These are phyloP conservation scores for Ceratonia siliqua DNA, from an alignment of 306 rosid species.

Conservation along the genomic window DNA sequence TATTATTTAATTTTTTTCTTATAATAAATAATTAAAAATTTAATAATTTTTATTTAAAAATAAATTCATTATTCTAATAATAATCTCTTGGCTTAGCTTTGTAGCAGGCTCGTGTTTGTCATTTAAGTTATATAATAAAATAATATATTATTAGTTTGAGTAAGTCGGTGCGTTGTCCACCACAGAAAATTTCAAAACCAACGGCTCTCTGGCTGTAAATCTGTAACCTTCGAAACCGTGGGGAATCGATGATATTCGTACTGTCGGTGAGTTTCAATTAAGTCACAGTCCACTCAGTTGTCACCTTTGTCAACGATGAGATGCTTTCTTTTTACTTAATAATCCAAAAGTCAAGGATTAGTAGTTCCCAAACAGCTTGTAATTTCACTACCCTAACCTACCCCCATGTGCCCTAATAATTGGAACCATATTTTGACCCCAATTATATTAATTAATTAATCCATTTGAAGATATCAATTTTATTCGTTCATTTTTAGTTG, in stretches of 20 bases:
- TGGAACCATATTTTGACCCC: constrained; percentile 26
- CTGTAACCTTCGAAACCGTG: background rate
- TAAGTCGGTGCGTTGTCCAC: constrained; percentile 35
- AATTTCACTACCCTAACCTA: background rate
- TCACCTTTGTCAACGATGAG: background rate
- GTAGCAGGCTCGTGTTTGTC: too few species aligned
- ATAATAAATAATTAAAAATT: too few species aligned
- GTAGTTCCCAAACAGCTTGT: background rate
- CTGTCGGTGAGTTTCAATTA: background rate
- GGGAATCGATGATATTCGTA: background rate
- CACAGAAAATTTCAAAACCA: constrained; percentile 29
- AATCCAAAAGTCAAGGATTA: constrained; percentile 3
- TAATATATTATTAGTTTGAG: too few species aligned
- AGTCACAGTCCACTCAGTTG: constrained; percentile 8
- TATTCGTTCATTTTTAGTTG: background rate
- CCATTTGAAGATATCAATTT: background rate
- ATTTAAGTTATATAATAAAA: too few species aligned
- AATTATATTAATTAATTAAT: background rate
- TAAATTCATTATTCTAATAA: too few species aligned
- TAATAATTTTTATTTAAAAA: too few species aligned
- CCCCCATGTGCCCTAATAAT: constrained; percentile 34
- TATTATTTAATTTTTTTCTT: too few species aligned
- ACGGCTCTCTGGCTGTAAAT: background rate
- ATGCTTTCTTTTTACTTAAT: background rate
- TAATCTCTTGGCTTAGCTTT: too few species aligned